phyloP scores from a whole-genome alignment of 306 rosid species.

The Fagus sylvatica region DNA sequence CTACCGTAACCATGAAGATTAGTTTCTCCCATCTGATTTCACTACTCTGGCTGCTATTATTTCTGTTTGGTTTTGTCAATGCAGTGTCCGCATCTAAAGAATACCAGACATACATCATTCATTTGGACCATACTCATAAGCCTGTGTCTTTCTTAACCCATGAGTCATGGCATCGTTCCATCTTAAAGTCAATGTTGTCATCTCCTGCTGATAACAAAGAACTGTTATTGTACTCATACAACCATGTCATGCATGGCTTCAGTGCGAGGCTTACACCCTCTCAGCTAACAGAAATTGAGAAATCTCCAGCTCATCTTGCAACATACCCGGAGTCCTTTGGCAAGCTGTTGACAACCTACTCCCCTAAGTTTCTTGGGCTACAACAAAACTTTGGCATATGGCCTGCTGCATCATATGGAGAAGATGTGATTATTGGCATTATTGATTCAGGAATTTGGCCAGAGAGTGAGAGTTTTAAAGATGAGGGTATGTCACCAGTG shows the following conservation, averaged over 20 bases:
- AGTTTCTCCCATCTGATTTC: background rate
- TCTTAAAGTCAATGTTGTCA: background rate
- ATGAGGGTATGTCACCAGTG: conserved; percentile 10
- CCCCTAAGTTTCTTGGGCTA: conserved; percentile 18
- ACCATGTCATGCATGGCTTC: conserved; percentile 24
- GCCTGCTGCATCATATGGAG: background rate
- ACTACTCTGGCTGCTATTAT: background rate
- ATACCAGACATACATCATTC: conserved; percentile 4
- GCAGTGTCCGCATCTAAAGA: background rate
- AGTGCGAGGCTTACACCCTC: conserved; percentile 10
- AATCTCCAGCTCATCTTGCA: conserved; percentile 3
- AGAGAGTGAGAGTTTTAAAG: background rate
- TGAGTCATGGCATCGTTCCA: background rate
- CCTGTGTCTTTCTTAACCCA: background rate
- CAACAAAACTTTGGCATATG: background rate
- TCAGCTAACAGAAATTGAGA: background rate
- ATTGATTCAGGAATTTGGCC: conserved; percentile 30
- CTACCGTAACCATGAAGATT: background rate
- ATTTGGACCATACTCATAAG: background rate
- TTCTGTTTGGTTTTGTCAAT: background rate
- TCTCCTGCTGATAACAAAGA: background rate
- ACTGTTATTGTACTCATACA: conserved; percentile 23
- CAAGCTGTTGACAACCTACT: conserved; percentile 16
- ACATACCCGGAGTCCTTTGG: background rate
- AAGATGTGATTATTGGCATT: conserved; percentile 12